phyloP scores from a whole-genome alignment of 73 alveolate species.

The Paramecium primaurelia region DNA sequence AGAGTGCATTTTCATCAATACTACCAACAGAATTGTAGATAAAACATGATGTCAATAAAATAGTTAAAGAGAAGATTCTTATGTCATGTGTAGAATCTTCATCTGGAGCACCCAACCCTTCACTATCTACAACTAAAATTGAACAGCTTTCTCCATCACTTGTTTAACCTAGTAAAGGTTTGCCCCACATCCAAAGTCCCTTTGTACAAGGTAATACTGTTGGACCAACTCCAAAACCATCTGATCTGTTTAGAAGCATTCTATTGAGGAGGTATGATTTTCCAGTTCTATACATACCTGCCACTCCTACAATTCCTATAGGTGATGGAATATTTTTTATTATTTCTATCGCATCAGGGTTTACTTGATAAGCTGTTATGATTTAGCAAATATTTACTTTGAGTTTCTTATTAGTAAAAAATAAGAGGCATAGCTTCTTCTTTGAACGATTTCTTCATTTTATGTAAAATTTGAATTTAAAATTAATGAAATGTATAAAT shows the following conservation, averaged over 20 bases:
- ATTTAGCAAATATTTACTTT: neutral
- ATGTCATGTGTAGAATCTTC: conserved; percentile 95
- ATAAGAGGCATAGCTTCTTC: conserved; percentile 39
- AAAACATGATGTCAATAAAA: conserved; percentile 83
- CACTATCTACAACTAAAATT: conserved; percentile 83
- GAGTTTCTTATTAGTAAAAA: neutral
- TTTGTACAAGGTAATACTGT: conserved; percentile 91
- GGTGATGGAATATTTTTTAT: conserved; percentile 77
- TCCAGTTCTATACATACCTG: conserved; percentile 99
- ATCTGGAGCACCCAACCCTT: conserved; percentile 94
- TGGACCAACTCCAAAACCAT: conserved; percentile 97
- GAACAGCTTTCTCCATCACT: conserved; percentile 84
- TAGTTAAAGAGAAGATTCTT: conserved; percentile 89
- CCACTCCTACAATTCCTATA: conserved; percentile 93
- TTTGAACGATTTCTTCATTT: conserved; percentile 19
- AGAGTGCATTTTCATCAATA: conserved; percentile 91
- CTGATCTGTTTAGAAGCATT: conserved; percentile 86
- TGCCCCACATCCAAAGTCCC: conserved; percentile 96
- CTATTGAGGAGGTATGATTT: conserved; percentile 94
- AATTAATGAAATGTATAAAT: neutral
- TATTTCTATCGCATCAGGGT: conserved; percentile 84
- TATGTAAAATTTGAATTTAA: conserved; percentile 33
- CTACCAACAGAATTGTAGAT: conserved; percentile 91
- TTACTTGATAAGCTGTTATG: conserved; percentile 42
- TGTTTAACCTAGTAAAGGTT: conserved; percentile 81